Evolutionary conservation across 768 basidiomycete species (phyloP).

Genomic region (Leucosporidium yakuticum): DNA sequence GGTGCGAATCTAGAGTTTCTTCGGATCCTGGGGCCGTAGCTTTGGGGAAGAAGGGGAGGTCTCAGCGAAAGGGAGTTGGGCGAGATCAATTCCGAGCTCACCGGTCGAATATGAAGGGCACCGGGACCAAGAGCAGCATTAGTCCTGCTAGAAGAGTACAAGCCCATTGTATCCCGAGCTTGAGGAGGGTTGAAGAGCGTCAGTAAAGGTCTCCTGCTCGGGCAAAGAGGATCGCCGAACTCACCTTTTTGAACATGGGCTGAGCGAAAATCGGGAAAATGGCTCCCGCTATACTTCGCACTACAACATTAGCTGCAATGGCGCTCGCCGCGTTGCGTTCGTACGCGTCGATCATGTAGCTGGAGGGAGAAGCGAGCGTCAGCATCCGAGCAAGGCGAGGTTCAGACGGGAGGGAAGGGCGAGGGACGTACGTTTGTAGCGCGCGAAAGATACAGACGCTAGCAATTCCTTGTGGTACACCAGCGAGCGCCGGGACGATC

Average conservation of each 20-base stretch:
- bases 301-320: neutral
- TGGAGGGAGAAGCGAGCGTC: neutral
- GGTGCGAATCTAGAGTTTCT: neutral
- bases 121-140: constrained; percentile 18
- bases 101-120: constrained; percentile 22
- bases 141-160: constrained; percentile 18
- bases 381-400: no score
- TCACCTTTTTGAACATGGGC: constrained; percentile 8
- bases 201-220: no score
- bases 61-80: neutral
- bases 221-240: no score
- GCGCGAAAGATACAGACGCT: constrained; percentile 18
- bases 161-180: constrained; percentile 8
- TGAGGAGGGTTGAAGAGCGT: neutral
- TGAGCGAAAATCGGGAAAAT: constrained; percentile 22
- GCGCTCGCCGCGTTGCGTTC: constrained; percentile 20
- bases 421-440: neutral
- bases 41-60: neutral
- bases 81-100: neutral
- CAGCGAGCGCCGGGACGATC: constrained; percentile 20
- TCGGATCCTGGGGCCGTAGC: neutral
- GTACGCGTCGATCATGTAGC: constrained; percentile 24
- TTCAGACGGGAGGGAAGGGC: no score
- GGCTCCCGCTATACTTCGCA: constrained; percentile 8
- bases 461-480: constrained; percentile 22